Conservation (phyloP, 2,329 filamentous ascomycete species). For the Blumeria graminis region DNA sequence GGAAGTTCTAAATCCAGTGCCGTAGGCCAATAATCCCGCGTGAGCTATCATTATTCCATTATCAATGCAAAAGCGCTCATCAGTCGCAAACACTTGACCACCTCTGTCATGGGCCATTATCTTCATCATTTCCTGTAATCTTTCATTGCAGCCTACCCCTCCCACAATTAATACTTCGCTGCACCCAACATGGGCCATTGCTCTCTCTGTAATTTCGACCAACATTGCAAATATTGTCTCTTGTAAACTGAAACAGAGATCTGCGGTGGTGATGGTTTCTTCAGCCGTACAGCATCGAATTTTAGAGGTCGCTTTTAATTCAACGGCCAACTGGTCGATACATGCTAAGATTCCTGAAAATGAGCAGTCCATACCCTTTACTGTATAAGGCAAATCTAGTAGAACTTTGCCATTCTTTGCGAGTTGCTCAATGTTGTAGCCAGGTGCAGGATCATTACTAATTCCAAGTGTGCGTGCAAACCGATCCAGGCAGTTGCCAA, state of each 20-base stretch:
- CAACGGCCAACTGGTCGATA: slow-evolving; percentile 55
- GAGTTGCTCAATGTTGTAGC: slow-evolving; percentile 93
- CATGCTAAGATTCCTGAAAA: slow-evolving; percentile 79
- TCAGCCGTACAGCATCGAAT: slow-evolving; percentile 22
- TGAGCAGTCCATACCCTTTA: slow-evolving; percentile 97
- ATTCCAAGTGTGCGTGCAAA: slow-evolving; percentile 83
- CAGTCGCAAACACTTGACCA: slow-evolving; percentile 79
- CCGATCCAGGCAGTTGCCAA: slow-evolving; percentile 89
- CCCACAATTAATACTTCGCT: slow-evolving; percentile 84
- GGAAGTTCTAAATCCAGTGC: slow-evolving; percentile 53
- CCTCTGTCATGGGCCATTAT: slow-evolving; percentile 75
- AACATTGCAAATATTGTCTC: slow-evolving; percentile 94
- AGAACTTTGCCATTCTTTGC: slow-evolving; percentile 50
- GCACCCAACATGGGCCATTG: slow-evolving; percentile 91
- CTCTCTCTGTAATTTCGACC: slow-evolving; percentile 92
- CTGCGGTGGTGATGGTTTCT: slow-evolving; percentile 46
- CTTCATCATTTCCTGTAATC: slow-evolving; percentile 96
- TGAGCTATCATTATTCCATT: slow-evolving; percentile 99
- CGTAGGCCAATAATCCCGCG: slow-evolving; percentile 66
- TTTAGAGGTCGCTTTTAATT: slow-evolving; percentile 28
- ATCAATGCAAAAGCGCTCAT: slow-evolving; percentile 95
- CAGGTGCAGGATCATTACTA: slow-evolving; percentile 85
- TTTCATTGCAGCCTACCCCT: slow-evolving; percentile 84
- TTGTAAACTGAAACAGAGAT: slow-evolving; percentile 84
- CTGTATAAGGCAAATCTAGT: slow-evolving; percentile 77